phyloP scores from a whole-genome alignment of 305 asterid genomes.

The Andrographis paniculata region DNA sequence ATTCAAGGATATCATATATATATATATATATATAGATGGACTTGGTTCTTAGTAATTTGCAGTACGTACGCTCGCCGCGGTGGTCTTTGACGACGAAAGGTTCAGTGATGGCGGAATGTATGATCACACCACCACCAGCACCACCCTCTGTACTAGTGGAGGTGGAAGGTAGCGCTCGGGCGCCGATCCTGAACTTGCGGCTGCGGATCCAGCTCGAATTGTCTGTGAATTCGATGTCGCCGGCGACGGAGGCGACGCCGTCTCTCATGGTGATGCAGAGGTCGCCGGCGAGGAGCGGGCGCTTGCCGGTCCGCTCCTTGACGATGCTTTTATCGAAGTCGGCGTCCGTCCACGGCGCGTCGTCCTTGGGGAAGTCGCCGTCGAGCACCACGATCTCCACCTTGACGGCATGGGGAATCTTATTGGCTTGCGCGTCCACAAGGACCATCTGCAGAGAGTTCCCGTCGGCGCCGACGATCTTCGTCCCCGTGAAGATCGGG shows the following conservation, averaged over 20 bases:
- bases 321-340: slow-evolving; percentile 37
- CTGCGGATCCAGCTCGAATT: slow-evolving; percentile 77
- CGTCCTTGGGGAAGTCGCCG: slow-evolving; percentile 46
- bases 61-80: slow-evolving; percentile 48
- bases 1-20: too few species aligned
- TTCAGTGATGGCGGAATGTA: slow-evolving; percentile 48
- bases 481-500: slow-evolving; percentile 65
- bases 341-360: slow-evolving; percentile 26
- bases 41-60: too few species aligned
- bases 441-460: slow-evolving; percentile 40
- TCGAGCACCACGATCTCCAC: slow-evolving; percentile 54
- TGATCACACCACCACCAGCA: too few species aligned
- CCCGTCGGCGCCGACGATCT: slow-evolving; percentile 28
- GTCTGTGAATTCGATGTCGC: slow-evolving; percentile 57
- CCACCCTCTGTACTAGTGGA: too few species aligned
- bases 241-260: slow-evolving; percentile 36
- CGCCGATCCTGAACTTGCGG: slow-evolving; percentile 56
- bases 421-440: slow-evolving; percentile 20
- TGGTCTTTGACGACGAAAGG: slow-evolving; percentile 67
- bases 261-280: slow-evolving; percentile 37
- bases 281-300: slow-evolving; percentile 64
- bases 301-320: slow-evolving; percentile 51
- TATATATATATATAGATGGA: too few species aligned
- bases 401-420: slow-evolving; percentile 23
- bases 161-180: too few species aligned